Evolutionary conservation across 495 filamentous ascomycete genomes (phyloP), one percentile per base, ranked within the genome.

Genomic region (Margaritispora aquatica): DNA sequence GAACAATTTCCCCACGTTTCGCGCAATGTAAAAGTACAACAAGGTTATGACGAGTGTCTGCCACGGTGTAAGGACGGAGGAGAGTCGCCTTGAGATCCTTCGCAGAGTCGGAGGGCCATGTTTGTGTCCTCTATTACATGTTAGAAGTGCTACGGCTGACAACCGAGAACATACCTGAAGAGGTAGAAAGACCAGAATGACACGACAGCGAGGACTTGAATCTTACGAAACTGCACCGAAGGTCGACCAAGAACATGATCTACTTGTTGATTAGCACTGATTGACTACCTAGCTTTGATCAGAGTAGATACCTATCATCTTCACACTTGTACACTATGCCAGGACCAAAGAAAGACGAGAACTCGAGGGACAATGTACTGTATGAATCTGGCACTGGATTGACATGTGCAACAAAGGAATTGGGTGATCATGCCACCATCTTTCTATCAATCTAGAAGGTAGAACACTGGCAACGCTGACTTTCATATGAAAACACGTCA

Each of bases 161-260:
- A 26, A 23, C 24, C 55, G 36, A n/a, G 19, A 31, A 22, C 80
- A 17, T 74, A 90, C 89, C 78, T 81, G 59, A 86, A 75, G 11
- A 97, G 76, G 69, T 96, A 96, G 20, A 85, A 71, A 17, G 88
- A 90, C 95, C 94, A 97, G 66, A 97, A 95, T 0, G 86, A 82
- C 20, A 97, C 79, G 0, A 97, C 94, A 24, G 88, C 85, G 57
- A 97, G 81, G 62, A 98, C 92, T 70, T 98, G 93, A 23, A 95
- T 85, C 67, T 96, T 90, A 58, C 94, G 87, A 67, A 94, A 96
- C 73, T 88, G 85, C 60, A 88, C 86, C 8, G 92, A 96, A 31
- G 94, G 94, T 61, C 89, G 83, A 59, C 94, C 94, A 36, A 98
- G 80, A 55, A 97, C 85, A 75, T 98, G 94, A 69, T 98, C 94